Evolutionary conservation across 495 filamentous ascomycete species (phyloP), one percentile per base, ranked within the genome.

Genomic region (Penicillium flavigenum): DNA sequence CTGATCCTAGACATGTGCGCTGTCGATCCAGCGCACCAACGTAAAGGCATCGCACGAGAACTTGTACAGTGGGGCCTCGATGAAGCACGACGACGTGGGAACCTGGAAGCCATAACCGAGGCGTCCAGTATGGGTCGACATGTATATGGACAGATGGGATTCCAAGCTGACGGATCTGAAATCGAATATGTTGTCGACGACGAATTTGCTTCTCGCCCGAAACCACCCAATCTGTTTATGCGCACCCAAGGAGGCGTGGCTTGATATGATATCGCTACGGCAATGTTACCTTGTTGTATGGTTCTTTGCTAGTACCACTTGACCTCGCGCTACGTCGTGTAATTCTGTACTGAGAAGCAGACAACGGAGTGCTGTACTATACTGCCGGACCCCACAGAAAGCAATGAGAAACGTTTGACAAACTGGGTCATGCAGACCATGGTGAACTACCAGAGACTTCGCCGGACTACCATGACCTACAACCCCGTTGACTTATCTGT

Each of bases 91-190:
- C 58, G 67, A 31, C 64, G 76, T 8, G 74, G 76, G 4, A 65
- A 65, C n/a, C 53, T 72, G 26, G 71, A 79, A 50, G 63, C 64
- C 16, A 64, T 67, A 9, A 65, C 69, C 19, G 76, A 79, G 51
- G 76, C 68, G 26, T 79, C 76, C 6, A 68, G 60, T 9, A 76
- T 77, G 73, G 76, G 76, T 14, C 61, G 76, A 16, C 63, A 69
- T 59, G 75, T 74, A 2, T 79, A 79, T 47, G 39, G 49, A 17
- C 62, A 71, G 27, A 56, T 76, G 54, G 76, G 76, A 0, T 79
- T 79, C 51, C 26, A 49, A 8, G 63, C 65, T 2, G 69, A 73
- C 38, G 70, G 66, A 2, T n/a, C 43, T 5, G 68, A 71, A 36
- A 46, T 67, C 42, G 61, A 69, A 54, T 76, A 74, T 48, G 19